These are phyloP conservation scores for Paraglomus occultum DNA, from an alignment of 192 early-diverging fungal genomes.

Conservation along the genomic window DNA sequence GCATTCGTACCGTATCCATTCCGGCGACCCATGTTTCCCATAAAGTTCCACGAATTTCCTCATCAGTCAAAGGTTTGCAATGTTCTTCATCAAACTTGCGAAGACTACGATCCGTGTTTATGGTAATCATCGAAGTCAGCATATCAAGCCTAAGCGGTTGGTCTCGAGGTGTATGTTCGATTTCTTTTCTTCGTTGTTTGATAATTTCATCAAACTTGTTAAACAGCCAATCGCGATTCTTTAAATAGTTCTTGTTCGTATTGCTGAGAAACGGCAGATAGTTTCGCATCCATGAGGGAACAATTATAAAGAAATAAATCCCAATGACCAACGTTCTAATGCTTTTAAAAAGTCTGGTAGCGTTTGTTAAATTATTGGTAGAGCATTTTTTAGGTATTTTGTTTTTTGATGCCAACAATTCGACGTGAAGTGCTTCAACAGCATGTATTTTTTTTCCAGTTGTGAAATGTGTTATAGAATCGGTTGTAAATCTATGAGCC, in stretches of 20 bases:
- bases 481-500: neutral
- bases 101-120: conserved; percentile 17
- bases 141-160: conserved; percentile 1
- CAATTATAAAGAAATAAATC: neutral
- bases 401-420: too few species aligned
- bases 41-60: conserved; percentile 1
- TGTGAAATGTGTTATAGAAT: neutral
- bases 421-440: neutral
- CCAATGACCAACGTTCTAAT: neutral
- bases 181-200: neutral
- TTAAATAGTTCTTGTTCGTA: neutral
- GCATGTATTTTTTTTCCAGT: neutral
- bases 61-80: neutral
- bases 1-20: neutral
- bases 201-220: conserved; percentile 2
- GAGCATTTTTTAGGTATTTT: too few species aligned
- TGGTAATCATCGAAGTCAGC: conserved; percentile 5
- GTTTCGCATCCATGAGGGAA: neutral
- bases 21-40: neutral
- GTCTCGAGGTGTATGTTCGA: neutral
- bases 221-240: neutral
- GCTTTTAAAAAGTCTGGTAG: neutral
- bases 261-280: neutral
- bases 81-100: neutral
- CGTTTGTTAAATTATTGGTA: too few species aligned